Conservation (phyloP, 768 basidiomycete genomes). For the Xerocomus brunneocitrinus region DNA sequence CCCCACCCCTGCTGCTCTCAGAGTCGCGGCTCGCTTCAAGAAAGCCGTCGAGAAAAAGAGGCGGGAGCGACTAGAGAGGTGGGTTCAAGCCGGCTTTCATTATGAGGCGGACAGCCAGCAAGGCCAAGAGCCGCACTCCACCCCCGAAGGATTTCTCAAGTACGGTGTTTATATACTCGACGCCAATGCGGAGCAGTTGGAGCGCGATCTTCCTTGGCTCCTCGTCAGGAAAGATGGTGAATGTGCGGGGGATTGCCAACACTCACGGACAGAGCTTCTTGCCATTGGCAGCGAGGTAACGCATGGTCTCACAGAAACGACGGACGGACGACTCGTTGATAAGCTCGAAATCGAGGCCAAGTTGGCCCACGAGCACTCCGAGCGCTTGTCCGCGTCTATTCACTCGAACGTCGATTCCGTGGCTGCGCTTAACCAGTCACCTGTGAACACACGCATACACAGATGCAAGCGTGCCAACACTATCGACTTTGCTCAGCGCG, state of each 20-base stretch:
- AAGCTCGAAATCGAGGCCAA: conserved; percentile 23
- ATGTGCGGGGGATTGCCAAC: conserved; percentile 22
- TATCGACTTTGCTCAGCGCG: conserved; percentile 76
- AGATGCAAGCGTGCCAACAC: conserved; percentile 46
- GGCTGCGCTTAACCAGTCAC: background rate
- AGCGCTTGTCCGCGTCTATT: background rate
- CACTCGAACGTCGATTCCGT: background rate
- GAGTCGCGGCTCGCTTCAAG: conserved; percentile 62
- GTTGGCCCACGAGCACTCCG: conserved; percentile 3
- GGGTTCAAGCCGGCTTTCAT: conserved; percentile 18
- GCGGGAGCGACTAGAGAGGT: conserved; percentile 38
- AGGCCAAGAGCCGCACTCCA: conserved; percentile 20
- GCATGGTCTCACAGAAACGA: conserved; percentile 29
- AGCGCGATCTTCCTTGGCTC: conserved; percentile 29
- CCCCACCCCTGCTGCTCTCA: conserved; percentile 44
- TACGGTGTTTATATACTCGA: conserved; percentile 31
- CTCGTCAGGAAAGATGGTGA: conserved; percentile 26
- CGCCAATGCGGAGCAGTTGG: conserved; percentile 22
- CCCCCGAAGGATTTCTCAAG: conserved; percentile 26
- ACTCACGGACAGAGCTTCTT: background rate
- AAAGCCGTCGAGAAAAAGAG: conserved; percentile 58
- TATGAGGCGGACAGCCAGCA: conserved; percentile 1
- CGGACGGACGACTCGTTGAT: conserved; percentile 25
- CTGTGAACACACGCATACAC: conserved; percentile 18
- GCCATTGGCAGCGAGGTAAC: background rate